phyloP scores from a whole-genome alignment of 768 basidiomycete genomes.

The Tylopilus subfusipes region DNA sequence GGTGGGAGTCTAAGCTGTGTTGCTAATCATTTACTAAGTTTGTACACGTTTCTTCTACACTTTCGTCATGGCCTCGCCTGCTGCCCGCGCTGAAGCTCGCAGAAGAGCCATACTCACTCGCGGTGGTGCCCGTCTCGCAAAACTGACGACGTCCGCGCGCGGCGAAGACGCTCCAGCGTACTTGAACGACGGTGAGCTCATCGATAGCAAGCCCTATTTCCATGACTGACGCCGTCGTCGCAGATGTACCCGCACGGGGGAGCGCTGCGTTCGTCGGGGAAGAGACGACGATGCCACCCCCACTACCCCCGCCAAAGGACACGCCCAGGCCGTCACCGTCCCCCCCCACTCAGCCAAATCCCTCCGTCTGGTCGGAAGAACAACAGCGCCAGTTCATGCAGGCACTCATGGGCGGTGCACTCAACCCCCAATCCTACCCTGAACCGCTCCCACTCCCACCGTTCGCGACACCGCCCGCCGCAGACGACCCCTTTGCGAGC shows the following conservation, averaged over 20 bases:
- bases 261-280: conserved; percentile 37
- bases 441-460: conserved; percentile 1
- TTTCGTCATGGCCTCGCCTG: conserved; percentile 39
- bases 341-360: conserved; percentile 36
- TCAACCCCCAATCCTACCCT: conserved; percentile 29
- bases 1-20: background rate
- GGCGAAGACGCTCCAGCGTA: conserved; percentile 63
- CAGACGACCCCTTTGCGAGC: conserved; percentile 46
- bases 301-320: conserved; percentile 19
- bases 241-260: conserved; percentile 14
- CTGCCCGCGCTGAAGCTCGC: conserved; percentile 74
- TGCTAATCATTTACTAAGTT: background rate
- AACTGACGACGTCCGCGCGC: conserved; percentile 71
- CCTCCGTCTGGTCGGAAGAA: conserved; percentile 62
- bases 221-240: background rate
- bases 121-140: conserved; percentile 71
- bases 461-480: conserved; percentile 5
- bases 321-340: conserved; percentile 26
- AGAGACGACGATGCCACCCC: conserved; percentile 31
- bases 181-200: conserved; percentile 43
- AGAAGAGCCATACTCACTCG: conserved; percentile 72
- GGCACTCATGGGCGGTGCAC: conserved; percentile 48
- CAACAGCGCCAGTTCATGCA: conserved; percentile 68
- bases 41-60: conserved; percentile 14
- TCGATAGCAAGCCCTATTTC: too few relatives aligned